Evolutionary conservation across 2,329 filamentous ascomycete species (phyloP).

Genomic region (Lanzia echinophila): DNA sequence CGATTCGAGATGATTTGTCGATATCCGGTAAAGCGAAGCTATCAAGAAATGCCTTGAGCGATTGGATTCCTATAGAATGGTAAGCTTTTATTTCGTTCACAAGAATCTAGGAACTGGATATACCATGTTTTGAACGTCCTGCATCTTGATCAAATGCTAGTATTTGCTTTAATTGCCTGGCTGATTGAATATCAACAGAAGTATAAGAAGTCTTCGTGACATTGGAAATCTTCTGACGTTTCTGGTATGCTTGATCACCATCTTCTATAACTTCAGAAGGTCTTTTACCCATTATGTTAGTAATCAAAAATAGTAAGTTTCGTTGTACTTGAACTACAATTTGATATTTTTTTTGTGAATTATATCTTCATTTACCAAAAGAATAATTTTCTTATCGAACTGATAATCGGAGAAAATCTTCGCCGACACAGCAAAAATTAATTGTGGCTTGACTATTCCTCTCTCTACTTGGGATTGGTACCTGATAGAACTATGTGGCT

Average conservation of each 20-base stretch:
- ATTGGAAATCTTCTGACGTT: constrained; percentile 33
- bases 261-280: constrained; percentile 22
- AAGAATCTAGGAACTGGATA: constrained; percentile 1
- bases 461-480: too few species aligned
- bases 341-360: not conserved
- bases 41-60: constrained; percentile 67
- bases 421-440: not conserved
- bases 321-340: not conserved
- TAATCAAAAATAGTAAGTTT: not conserved
- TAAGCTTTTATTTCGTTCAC: not conserved
- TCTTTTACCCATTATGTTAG: constrained; percentile 27
- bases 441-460: not conserved
- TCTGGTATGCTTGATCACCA: constrained; percentile 29
- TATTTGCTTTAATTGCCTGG: constrained; percentile 60
- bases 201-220: constrained; percentile 37
- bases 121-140: constrained; percentile 59
- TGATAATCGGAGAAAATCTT: constrained; percentile 5
- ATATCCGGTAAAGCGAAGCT: constrained; percentile 48
- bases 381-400: constrained; percentile 13
- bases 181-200: constrained; percentile 52
- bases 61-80: constrained; percentile 50
- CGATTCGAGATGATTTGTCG: constrained; percentile 41
- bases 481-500: too few species aligned
- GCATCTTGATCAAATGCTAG: constrained; percentile 67
- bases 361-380: not conserved